phyloP scores from a whole-genome alignment of 371 early-diverging fungal species.

The Catenaria anguillulae region DNA sequence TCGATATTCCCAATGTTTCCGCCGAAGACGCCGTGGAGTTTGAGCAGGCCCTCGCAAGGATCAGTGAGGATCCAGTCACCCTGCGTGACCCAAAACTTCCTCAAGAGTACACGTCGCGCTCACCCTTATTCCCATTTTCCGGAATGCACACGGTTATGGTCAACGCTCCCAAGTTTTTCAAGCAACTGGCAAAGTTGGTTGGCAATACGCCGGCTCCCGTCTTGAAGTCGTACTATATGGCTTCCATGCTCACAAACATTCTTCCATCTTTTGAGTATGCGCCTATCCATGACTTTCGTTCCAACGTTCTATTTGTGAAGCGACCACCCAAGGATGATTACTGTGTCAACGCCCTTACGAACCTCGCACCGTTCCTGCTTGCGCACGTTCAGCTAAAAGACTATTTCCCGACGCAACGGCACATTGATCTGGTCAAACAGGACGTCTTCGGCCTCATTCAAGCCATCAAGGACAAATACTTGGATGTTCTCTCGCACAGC shows the following conservation, averaged over 20 bases:
- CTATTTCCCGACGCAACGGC: background rate
- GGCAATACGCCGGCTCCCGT: background rate
- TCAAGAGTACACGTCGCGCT: too few species aligned
- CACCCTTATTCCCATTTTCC: background rate
- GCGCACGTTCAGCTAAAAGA: background rate
- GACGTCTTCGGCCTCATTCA: background rate
- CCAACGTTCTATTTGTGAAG: background rate
- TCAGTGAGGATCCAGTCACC: background rate
- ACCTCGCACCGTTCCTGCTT: background rate
- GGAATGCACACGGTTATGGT: background rate
- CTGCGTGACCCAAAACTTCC: background rate
- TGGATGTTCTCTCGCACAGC: background rate
- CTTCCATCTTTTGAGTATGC: background rate
- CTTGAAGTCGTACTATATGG: background rate
- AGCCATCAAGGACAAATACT: background rate
- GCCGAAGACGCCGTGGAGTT: background rate
- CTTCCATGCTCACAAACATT: background rate
- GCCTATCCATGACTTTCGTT: background rate
- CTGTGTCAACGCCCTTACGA: background rate
- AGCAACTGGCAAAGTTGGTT: background rate
- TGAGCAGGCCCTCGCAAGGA: background rate
- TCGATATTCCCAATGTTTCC: background rate
- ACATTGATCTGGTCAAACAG: background rate
- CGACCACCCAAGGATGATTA: background rate
- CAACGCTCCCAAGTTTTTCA: background rate